Evolutionary conservation across 2,329 filamentous ascomycete genomes (phyloP), one percentile per base, ranked within the genome.

Genomic region (Hypoxylon rubiginosum): DNA sequence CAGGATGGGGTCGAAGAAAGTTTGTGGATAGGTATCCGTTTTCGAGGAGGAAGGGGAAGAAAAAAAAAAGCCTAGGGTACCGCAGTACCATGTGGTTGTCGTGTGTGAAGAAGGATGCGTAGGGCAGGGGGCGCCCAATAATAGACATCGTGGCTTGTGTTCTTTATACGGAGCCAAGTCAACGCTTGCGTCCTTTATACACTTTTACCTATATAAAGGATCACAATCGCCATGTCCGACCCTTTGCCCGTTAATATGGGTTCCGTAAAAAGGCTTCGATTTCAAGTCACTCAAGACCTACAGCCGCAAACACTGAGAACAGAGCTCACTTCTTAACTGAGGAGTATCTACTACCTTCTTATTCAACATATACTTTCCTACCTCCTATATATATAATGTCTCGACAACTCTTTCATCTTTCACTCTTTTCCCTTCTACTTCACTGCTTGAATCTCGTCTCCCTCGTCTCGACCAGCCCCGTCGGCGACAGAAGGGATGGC

Each of bases 131-230:
- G 30, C 11, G 11, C 15, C 32, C 36, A 46, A 58, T 19, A 59
- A 30, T 17, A 30, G 55, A 48, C 48, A 43, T 50, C 32, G 48
- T 46, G 52, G 26, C 56, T 57, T 46, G 15, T 53, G 39, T 28
- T 43, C 11, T 49, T 53, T 51, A 59, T 32, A 53, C 28, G 17
- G 15, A 21, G 32, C 15, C 39, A 24, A 46, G 39, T 28, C 28
- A 41, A 61, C n/a, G 36, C 7, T 46, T 26, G 28, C 55, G 32
- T 28, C 15, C 46, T 49, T 49, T 51, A 55, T 34, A 41, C 45
- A 30, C 21, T 43, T 8, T 13, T 58, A 10, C 24, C 55, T 66
- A 67, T 69, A 69, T 64, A 64, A 67, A 32, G 30, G 54, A 32
- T 9, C 43, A 3, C 26, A 5, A 28, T 30, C 26, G 10, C 21